A percentile compares a stretch with the other conserved stretches of the same genome.
Conservation (phyloP, 768 basidiomycete species). For the Pleurotus giganteus region DNA sequence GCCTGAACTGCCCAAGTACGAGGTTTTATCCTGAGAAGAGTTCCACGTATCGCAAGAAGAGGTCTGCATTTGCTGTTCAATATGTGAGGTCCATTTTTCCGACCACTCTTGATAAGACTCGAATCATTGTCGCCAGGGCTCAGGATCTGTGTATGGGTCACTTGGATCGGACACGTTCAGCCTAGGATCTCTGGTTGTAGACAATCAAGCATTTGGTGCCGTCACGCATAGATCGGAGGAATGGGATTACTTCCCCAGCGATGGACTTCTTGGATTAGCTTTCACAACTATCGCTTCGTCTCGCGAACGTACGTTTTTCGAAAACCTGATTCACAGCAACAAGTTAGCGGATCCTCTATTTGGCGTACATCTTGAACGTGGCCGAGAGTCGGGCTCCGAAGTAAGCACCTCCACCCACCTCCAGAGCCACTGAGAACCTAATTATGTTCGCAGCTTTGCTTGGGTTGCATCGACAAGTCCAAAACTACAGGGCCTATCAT, state of each 20-base stretch:
- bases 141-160: constrained; percentile 49
- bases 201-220: constrained; percentile 55
- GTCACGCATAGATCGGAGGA: constrained; percentile 44
- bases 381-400: constrained; percentile 43
- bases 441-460: constrained; percentile 26
- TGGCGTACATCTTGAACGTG: constrained; percentile 54
- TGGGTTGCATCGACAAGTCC: constrained; percentile 32
- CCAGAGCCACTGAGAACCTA: neutral
- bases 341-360: constrained; percentile 48
- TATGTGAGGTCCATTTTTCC: constrained; percentile 38
- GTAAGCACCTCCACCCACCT: constrained; percentile 22
- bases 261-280: constrained; percentile 61
- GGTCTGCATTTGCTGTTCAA: constrained; percentile 31
- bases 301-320: constrained; percentile 55
- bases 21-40: constrained; percentile 40
- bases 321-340: constrained; percentile 49
- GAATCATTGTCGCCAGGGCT: constrained; percentile 36
- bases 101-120: neutral
- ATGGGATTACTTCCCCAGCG: constrained; percentile 49
- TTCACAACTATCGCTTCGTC: constrained; percentile 54
- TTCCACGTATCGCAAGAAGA: constrained; percentile 35
- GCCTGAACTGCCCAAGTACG: constrained; percentile 32
- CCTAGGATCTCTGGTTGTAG: constrained; percentile 42
- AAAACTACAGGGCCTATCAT: constrained; percentile 26
- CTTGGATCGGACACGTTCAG: constrained; percentile 50